Conservation (phyloP, 331 rosid genomes). For the Telfairia occidentalis region DNA sequence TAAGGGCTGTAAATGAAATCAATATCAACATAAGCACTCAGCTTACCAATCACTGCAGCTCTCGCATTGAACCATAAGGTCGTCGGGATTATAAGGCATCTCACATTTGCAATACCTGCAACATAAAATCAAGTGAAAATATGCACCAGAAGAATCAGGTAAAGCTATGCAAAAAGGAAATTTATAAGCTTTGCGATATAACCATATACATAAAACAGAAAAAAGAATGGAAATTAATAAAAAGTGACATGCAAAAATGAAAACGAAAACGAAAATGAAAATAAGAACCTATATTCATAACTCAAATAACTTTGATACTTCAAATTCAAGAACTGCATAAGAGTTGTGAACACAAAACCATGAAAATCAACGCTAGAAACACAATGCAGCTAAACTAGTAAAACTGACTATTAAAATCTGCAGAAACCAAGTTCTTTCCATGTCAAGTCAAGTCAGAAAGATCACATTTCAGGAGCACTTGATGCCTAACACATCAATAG, state of each 20-base stretch:
- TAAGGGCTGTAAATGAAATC: background rate
- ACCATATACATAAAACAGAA: background rate
- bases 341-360: background rate
- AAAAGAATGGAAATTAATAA: background rate
- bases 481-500: background rate
- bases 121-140: constrained; percentile 14
- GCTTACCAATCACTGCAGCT: constrained; percentile 90
- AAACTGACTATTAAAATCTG: background rate
- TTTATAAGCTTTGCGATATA: background rate
- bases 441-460: background rate
- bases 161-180: background rate
- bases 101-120: constrained; percentile 98
- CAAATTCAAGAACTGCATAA: background rate
- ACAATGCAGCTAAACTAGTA: constrained; percentile 4
- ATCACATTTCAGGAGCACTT: background rate
- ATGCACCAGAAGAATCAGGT: background rate
- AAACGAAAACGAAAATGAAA: background rate
- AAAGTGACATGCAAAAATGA: background rate
- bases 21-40: background rate
- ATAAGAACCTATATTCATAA: background rate
- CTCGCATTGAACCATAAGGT: constrained; percentile 95
- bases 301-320: background rate
- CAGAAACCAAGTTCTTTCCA: background rate
- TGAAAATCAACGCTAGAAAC: background rate
- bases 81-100: constrained; percentile 99